Base-by-base conservation (phyloP, 1,139 yeast genomes). In the Pichia norvegensis region DNA sequence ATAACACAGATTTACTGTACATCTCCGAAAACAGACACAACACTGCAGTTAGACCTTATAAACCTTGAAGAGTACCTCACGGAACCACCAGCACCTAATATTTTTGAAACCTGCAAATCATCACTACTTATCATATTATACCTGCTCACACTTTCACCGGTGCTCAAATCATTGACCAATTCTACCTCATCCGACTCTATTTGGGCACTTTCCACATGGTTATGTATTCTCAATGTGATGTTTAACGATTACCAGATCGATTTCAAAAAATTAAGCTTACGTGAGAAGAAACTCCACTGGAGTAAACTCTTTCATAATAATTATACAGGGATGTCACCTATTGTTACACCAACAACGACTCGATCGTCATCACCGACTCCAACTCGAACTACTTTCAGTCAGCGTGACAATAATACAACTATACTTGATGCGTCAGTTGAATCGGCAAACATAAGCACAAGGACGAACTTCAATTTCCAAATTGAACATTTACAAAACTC, bases 151-250 rank as follows among this genome's bases (percentile, higher is more conserved):
- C 67, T 90, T 39, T 85, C 97, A 0, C 98, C 98, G 0, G 92
- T 92, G 3, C 71, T 92, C 46, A 85, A 86, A 55, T 88, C 97
- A 0, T 71, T 94, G 43, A 88, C 97, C 0, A 77, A 79, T 55
- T 85, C 96, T 0, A 87, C 97, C 0, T 78, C 97, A 0, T 84
- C 95, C 1, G 97, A 92, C 64, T 87, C 97, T 17, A 87, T 94
- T 52, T 92, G 98, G 97, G 88, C 95, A 0, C 66, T 92, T 8
- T 79, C 95, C 4, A 78, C 84, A 44, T 81, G 95, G 78, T 69
- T 92, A 23, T 80, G 85, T 36, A 54, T 86, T 9, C 69, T 79
- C 38, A 85, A 85, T 56, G 67, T 86, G 4, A 62, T 81, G 16
- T 77, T 80, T 55, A 84, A 83, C 58, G 88, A 84, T 58, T 84